A percentile compares a stretch with the other conserved stretches of the same genome.
These are phyloP conservation scores for Aspergillus floridensis DNA, from an alignment of 2,329 filamentous ascomycete genomes.

Conservation along the genomic window DNA sequence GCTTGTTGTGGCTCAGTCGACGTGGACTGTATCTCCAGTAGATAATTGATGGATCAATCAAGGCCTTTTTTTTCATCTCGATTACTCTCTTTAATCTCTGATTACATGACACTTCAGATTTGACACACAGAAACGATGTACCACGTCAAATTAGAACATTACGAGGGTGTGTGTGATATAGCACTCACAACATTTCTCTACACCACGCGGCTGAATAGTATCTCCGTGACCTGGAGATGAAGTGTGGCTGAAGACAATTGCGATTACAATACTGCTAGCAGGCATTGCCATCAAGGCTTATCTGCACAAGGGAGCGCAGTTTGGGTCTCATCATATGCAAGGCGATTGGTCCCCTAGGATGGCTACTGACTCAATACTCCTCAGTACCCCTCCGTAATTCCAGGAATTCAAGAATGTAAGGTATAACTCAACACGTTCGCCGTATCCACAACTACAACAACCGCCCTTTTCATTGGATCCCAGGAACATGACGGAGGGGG, in stretches of 20 bases:
- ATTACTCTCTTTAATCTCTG: neutral
- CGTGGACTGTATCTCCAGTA: slow-evolving; percentile 1
- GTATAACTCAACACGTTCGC: slow-evolving; percentile 10
- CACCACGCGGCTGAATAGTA: neutral
- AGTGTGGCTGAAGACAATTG: neutral
- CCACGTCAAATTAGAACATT: neutral
- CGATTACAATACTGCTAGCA: neutral
- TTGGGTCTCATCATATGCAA: neutral
- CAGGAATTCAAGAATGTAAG: slow-evolving; percentile 9
- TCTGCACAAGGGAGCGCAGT: neutral
- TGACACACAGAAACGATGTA: neutral
- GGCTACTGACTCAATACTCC: neutral
- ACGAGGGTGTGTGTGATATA: neutral
- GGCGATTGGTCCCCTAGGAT: neutral
- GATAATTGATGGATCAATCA: neutral
- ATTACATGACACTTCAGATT: neutral
- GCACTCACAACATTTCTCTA: neutral
- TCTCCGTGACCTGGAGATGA: no score
- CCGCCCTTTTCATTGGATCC: neutral
- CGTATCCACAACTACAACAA: neutral
- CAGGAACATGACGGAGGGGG: no score
- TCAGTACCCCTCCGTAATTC: neutral
- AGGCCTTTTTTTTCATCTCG: neutral
- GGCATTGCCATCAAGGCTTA: neutral
- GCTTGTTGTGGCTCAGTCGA: neutral